phyloP scores from a whole-genome alignment of 306 rosid species.

The Vigna radiata region DNA sequence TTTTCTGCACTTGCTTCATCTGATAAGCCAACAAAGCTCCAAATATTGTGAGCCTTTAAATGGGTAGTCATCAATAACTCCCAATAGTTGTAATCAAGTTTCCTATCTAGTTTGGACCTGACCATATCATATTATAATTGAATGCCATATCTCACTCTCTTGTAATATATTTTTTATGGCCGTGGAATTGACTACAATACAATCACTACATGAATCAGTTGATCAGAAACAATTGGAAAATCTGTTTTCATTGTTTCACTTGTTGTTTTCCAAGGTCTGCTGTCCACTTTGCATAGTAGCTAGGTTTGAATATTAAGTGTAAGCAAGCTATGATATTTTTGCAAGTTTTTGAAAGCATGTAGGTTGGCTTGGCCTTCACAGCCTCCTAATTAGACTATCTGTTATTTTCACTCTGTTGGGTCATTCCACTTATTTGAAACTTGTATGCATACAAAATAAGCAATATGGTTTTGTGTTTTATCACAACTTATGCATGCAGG shows the following conservation, averaged over 20 bases:
- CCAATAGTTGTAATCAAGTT: too few relatives aligned
- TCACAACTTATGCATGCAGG: slow-evolving; percentile 60
- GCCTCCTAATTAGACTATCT: slow-evolving; percentile 12
- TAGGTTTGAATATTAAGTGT: slow-evolving; percentile 11
- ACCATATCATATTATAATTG: too few relatives aligned
- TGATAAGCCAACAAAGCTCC: too few relatives aligned
- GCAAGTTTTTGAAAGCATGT: slow-evolving; percentile 26
- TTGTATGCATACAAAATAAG: not conserved
- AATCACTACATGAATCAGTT: too few relatives aligned
- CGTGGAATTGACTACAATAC: too few relatives aligned
- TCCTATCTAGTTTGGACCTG: too few relatives aligned
- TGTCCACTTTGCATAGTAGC: slow-evolving; percentile 18
- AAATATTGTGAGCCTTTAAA: too few relatives aligned
- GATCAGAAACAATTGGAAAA: not conserved
- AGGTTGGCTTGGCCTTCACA: slow-evolving; percentile 23
- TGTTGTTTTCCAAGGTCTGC: not conserved
- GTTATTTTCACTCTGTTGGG: slow-evolving; percentile 6
- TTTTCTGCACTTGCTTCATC: too few relatives aligned
- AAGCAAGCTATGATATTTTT: slow-evolving; percentile 32
- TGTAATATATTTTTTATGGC: too few relatives aligned
- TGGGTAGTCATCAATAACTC: too few relatives aligned
- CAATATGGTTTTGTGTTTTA: slow-evolving; percentile 26
- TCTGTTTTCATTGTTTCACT: slow-evolving; percentile 16
- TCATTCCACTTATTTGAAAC: slow-evolving; percentile 35
- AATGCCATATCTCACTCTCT: too few relatives aligned